Base-by-base conservation (phyloP, 176 grass and related monocot species). In the Carex myosuroides region DNA sequence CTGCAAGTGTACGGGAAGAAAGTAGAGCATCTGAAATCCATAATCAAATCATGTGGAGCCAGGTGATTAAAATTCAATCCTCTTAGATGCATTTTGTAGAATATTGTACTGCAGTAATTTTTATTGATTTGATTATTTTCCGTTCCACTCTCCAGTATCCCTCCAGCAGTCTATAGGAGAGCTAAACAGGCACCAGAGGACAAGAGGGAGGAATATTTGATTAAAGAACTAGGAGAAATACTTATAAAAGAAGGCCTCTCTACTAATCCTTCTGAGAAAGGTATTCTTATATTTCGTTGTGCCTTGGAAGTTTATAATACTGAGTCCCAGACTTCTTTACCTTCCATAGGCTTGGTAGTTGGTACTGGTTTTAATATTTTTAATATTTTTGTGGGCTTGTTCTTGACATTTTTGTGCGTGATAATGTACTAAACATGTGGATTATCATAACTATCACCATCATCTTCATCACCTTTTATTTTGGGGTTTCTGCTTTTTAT, bases 191-290 rank as follows among this genome's bases (percentile, higher is more conserved):
- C 90, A 44, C 85, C 91, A 33, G 93, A 99, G 80, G 91, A 91
- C 89, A 92, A 95, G 84, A 91, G 91, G 10, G 96, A 95, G 64
- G 87, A 86, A 18, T 70, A 74, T 30, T 89, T 99, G 85, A 89
- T 99, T 58, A 92, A 95, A 81, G 93, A 95, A 85, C 83, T 95
- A 9, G 88, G 94, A 75, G 90, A 84, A 79, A 90, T 99, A 86
- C 96, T 99, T 89, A 81, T 88, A 91, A 99, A 95, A 83, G 96
- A 99, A 94, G 93, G 96, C 73, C 85, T 99, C 58, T 93, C 91
- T 13, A 89, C 73, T 88, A 91, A 90, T 86, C 90, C 96, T 85
- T 95, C 93, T 84, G 96, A 99, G 82, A 95, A 99, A 99, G 93
- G 96, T 99, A 56, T 5, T 73, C n/a, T 78, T 13, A 57, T 78